Evolutionary conservation across 1,284 basidiomycete species (phyloP).

Genomic region (Ganoderma sinense): DNA sequence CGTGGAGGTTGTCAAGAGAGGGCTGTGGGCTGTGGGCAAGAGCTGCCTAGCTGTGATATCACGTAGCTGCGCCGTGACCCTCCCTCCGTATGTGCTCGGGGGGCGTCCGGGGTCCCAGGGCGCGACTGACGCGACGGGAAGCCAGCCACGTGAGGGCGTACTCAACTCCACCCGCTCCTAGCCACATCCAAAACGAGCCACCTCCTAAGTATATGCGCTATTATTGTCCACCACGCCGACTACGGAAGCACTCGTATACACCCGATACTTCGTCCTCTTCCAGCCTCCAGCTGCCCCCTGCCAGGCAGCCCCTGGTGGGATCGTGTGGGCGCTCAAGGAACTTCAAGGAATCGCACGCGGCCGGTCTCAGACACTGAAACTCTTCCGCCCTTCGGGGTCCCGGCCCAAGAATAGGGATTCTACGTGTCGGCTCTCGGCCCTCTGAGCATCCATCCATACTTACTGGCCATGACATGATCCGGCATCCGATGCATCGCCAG

Average conservation of each 20-base stretch:
- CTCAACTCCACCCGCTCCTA: slow-evolving; percentile 19
- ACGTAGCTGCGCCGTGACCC: slow-evolving; percentile 7
- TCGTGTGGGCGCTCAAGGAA: not conserved
- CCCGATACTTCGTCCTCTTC: not conserved
- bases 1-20: slow-evolving; percentile 4
- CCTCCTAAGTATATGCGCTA: not conserved
- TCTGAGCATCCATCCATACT: not conserved
- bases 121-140: slow-evolving; percentile 26
- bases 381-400: not conserved
- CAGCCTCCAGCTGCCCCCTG: not conserved
- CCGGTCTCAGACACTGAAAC: not conserved
- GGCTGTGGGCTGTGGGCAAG: not conserved
- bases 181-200: not conserved
- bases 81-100: not conserved
- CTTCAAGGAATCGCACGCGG: not conserved
- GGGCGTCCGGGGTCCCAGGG: slow-evolving; percentile 25
- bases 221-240: not conserved
- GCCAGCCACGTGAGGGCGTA: slow-evolving; percentile 28
- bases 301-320: not conserved
- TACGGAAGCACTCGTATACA: not conserved
- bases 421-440: not conserved
- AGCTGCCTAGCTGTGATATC: not conserved
- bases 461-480: not conserved
- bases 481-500: not conserved
- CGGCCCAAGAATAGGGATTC: not conserved